phyloP scores from a whole-genome alignment of 192 early-diverging fungal species.

The Coemansia sp. region DNA sequence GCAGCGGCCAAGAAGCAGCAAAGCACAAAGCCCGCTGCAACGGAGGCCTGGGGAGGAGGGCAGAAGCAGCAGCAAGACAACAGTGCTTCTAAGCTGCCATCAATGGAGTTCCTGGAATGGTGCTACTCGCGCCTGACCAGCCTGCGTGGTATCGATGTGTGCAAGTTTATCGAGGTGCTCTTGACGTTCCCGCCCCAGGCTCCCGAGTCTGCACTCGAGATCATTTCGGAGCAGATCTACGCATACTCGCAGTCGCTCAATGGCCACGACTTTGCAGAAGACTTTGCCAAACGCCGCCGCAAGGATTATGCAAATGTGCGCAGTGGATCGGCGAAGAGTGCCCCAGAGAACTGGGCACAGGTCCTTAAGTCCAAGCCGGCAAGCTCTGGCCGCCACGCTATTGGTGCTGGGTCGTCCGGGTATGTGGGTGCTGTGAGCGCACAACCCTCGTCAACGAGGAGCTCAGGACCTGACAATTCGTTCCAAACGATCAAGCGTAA shows the following conservation, averaged over 20 bases:
- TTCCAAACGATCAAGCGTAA: constrained; percentile 49
- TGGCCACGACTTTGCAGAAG: constrained; percentile 75
- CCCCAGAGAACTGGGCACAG: constrained; percentile 39
- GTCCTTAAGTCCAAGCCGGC: constrained; percentile 7
- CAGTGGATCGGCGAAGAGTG: constrained; percentile 32
- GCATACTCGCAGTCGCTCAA: constrained; percentile 72
- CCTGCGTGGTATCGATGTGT: constrained; percentile 59
- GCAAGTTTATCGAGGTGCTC: constrained; percentile 77
- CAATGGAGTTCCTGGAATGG: constrained; percentile 74
- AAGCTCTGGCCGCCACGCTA: not conserved
- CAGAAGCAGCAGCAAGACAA: constrained; percentile 8
- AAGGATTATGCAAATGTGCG: constrained; percentile 53
- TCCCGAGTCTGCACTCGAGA: constrained; percentile 64
- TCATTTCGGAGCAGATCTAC: constrained; percentile 75
- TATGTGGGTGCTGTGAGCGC: not conserved
- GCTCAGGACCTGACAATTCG: constrained; percentile 18
- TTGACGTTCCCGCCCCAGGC: constrained; percentile 71
- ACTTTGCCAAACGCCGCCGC: constrained; percentile 74
- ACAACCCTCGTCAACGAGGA: not conserved
- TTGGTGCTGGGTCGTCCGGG: not conserved
- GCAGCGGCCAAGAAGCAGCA: constrained; percentile 4
- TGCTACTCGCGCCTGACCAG: constrained; percentile 64
- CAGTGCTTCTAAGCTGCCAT: constrained; percentile 25
- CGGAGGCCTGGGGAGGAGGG: constrained; percentile 6
- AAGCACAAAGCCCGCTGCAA: constrained; percentile 12